These are phyloP conservation scores for Salix arbutifolia DNA, from an alignment of 345 rosid species.

Conservation along the genomic window DNA sequence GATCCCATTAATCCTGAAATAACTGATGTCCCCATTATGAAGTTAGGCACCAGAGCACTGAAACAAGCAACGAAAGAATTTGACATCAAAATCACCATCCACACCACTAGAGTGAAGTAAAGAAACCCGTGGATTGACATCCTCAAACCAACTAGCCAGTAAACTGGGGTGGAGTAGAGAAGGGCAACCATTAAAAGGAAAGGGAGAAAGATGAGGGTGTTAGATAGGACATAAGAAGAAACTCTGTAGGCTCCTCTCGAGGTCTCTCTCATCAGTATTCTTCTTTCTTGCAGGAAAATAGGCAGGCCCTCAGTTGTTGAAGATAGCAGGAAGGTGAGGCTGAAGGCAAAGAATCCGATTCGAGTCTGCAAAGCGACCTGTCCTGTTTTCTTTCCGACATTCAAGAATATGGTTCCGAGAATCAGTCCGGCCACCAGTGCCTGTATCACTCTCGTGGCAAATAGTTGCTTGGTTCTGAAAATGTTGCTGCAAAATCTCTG, in stretches of 20 bases:
- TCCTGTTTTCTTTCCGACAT: conserved; percentile 51
- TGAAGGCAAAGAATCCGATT: conserved; percentile 79
- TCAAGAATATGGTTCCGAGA: conserved; percentile 70
- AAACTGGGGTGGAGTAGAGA: conserved; percentile 73
- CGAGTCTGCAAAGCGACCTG: conserved; percentile 47
- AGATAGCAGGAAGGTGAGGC: conserved; percentile 77
- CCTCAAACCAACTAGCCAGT: conserved; percentile 82
- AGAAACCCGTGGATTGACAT: conserved; percentile 49
- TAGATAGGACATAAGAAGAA: conserved; percentile 66
- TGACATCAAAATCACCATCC: conserved; percentile 75
- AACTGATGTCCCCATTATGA: conserved; percentile 89
- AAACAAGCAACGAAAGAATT: conserved; percentile 88
- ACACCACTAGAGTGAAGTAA: conserved; percentile 67
- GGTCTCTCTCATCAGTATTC: conserved; percentile 72
- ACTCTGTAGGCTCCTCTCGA: conserved; percentile 77
- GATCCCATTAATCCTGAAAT: conserved; percentile 90
- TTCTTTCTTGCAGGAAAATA: conserved; percentile 76
- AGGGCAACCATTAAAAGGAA: conserved; percentile 61
- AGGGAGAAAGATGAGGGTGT: conserved; percentile 62
- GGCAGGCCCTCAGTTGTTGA: conserved; percentile 89
- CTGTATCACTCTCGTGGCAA: conserved; percentile 66
- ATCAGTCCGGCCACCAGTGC: conserved; percentile 63
- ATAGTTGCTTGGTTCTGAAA: conserved; percentile 77
- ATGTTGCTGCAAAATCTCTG: conserved; percentile 75
- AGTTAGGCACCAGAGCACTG: conserved; percentile 89